Conservation (phyloP, 257 asterid species). For the Scutellaria minor region DNA sequence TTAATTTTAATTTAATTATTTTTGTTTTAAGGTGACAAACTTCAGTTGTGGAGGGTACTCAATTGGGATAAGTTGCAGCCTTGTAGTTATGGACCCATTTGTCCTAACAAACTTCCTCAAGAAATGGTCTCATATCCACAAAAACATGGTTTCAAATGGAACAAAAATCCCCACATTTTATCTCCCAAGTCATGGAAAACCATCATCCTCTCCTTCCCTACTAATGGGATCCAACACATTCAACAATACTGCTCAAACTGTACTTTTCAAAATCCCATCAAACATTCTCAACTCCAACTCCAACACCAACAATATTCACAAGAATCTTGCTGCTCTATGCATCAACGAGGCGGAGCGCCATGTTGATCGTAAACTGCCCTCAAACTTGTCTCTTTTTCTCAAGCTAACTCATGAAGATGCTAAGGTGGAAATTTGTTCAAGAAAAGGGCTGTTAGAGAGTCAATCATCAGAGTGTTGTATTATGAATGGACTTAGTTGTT, state of each 20-base stretch:
- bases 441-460: constrained; percentile 35
- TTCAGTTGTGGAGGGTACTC: constrained; percentile 77
- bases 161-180: constrained; percentile 52
- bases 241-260: constrained; percentile 30
- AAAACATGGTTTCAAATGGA: constrained; percentile 33
- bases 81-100: constrained; percentile 63
- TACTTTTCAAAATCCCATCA: constrained; percentile 41
- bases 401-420: constrained; percentile 37
- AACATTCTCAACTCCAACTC: constrained; percentile 18
- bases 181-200: constrained; percentile 45
- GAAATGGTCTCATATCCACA: constrained; percentile 56
- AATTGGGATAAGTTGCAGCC: constrained; percentile 75
- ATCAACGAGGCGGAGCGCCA: constrained; percentile 46
- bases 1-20: background rate
- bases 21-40: constrained; percentile 59
- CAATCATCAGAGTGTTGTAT: background rate
- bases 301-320: constrained; percentile 27
- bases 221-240: constrained; percentile 35
- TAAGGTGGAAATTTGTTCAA: constrained; percentile 43
- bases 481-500: constrained; percentile 25
- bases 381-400: constrained; percentile 41
- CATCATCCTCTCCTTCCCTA: constrained; percentile 32
- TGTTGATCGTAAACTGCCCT: constrained; percentile 36
- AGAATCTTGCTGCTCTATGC: constrained; percentile 49
- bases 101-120: constrained; percentile 51